These are phyloP conservation scores for Colletotrichum tamarilloi DNA, from an alignment of 2,329 filamentous ascomycete genomes.

Conservation along the genomic window DNA sequence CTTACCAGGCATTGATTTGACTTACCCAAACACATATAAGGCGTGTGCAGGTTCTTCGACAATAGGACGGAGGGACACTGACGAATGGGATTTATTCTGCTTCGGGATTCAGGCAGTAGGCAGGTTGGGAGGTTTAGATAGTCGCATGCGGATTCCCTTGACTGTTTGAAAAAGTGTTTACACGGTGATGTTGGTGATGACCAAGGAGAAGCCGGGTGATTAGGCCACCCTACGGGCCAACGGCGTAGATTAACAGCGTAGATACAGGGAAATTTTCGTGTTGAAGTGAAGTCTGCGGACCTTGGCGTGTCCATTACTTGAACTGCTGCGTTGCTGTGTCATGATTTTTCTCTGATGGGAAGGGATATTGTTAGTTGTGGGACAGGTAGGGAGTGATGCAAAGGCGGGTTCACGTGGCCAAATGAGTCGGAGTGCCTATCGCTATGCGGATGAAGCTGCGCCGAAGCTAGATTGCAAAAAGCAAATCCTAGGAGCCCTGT, in stretches of 20 bases:
- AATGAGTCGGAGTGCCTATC: neutral
- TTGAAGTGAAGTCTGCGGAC: neutral
- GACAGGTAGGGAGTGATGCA: neutral
- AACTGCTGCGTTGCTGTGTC: neutral
- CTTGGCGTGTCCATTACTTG: neutral
- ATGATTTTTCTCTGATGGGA: neutral
- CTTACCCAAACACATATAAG: constrained; percentile 24
- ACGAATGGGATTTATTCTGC: constrained; percentile 20
- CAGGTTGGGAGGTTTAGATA: constrained; percentile 28
- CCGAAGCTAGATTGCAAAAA: too few species aligned
- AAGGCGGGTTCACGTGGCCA: too few species aligned
- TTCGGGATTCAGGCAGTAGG: constrained; percentile 25
- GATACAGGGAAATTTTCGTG: neutral
- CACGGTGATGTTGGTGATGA: neutral
- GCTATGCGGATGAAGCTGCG: neutral
- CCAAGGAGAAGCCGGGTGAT: neutral
- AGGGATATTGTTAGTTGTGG: neutral
- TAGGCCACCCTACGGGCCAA: neutral
- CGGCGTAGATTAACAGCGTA: too few species aligned
- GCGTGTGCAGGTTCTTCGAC: constrained; percentile 26
- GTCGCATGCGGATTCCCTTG: constrained; percentile 30
- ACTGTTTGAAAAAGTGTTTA: constrained; percentile 8
- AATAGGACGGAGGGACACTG: constrained; percentile 31
- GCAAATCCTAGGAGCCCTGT: too few species aligned
- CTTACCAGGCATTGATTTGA: constrained; percentile 26